Percentiles rank a stretch among this genome's conserved stretches.
Conservation (phyloP, 768 basidiomycete genomes). For the Glaciozyma antarctica region DNA sequence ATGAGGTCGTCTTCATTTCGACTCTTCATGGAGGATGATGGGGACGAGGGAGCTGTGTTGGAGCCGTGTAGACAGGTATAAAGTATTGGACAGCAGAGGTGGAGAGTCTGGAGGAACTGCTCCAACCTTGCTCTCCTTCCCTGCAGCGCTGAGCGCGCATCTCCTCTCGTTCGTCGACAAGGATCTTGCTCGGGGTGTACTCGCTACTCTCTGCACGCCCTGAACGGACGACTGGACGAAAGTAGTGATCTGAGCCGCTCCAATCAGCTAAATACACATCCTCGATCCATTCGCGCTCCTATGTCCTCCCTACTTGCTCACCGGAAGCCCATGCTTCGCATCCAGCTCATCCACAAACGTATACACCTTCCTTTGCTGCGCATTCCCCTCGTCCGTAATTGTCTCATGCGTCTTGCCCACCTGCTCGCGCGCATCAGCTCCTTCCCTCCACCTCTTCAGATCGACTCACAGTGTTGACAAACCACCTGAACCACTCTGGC, state of each 20-base stretch:
- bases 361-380: slow-evolving; percentile 10
- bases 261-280: not conserved
- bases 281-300: not conserved
- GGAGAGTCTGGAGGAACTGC: not conserved
- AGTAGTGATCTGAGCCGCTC: not conserved
- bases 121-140: no score
- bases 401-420: slow-evolving; percentile 21
- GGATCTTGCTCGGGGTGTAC: no score
- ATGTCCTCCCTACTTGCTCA: not conserved
- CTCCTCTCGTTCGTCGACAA: no score
- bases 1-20: slow-evolving; percentile 93
- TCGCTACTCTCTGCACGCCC: no score
- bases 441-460: not conserved
- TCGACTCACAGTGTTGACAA: slow-evolving; percentile 4
- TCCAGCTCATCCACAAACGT: slow-evolving; percentile 16
- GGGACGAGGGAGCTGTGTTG: not conserved
- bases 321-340: slow-evolving; percentile 8
- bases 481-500: slow-evolving; percentile 22
- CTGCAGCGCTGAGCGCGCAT: no score
- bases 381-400: slow-evolving; percentile 19
- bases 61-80: not conserved
- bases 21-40: slow-evolving; percentile 79
- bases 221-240: no score
- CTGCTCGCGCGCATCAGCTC: slow-evolving; percentile 1
- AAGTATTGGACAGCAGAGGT: not conserved